Base-by-base conservation (phyloP, 345 rosid species). In the Eucalyptus pumila region DNA sequence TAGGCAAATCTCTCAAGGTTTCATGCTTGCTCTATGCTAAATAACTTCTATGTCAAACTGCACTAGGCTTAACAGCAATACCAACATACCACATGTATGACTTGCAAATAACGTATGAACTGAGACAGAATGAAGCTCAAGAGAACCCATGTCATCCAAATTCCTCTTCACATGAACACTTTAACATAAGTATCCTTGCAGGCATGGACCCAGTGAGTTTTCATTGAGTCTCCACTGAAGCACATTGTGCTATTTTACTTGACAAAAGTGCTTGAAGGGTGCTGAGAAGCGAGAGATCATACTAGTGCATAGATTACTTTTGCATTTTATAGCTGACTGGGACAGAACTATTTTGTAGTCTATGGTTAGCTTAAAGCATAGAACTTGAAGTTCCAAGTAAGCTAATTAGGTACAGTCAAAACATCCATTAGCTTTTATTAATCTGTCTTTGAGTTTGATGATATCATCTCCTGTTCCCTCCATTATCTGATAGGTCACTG, bases 1-100 rank as follows among this genome's bases (percentile, higher is more conserved):
- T 92, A 48, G 88, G 89, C 89, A 91, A 90, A 15, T 89, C 94
- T 76, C 94, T 95, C 16, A 89, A 95, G 97, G 97, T 96, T 86
- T 40, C 30, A 45, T 9, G 50, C 15, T 30, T 67, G 49, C 86
- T 51, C 58, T 89, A 34, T 87, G 32, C 9, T 32, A 9, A 47
- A 45, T n/a, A 19, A 37, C 47, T 54, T 49, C 72, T 65, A 51
- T 87, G 45, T 85, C 50, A 45, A 47, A 85, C 50, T 85, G 34
- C 58, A 85, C 87, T 85, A 47, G 58, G 48, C 32, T 48, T 45
- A 48, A 85, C 58, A 48, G 37, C 54, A 81, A 81, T 26, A 48
- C 58, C 50, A 85, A 47, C 9, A 26, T 27, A 81, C 50, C 30
- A 5, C 54, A 85, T 27, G 40, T 26, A 21, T 42, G 86, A 50